Conservation (phyloP, 176 grass and related monocot species). For the Puya raimondii region DNA sequence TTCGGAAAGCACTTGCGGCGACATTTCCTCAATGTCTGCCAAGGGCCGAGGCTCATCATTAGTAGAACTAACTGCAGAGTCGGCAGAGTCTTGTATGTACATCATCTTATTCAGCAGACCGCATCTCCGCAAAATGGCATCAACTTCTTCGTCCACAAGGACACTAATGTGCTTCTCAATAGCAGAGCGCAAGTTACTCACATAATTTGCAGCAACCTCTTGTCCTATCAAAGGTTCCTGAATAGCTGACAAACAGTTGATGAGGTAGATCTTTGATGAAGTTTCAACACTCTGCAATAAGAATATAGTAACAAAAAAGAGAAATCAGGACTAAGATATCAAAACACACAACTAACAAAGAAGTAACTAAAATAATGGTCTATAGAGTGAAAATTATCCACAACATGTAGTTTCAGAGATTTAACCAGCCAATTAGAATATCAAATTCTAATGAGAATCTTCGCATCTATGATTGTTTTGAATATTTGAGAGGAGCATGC, state of each 20-base stretch:
- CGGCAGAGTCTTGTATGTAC: conserved; percentile 48
- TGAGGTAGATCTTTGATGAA: conserved; percentile 78
- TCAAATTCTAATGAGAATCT: no score
- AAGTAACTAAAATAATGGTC: not conserved
- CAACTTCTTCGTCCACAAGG: conserved; percentile 67
- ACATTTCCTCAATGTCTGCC: conserved; percentile 56
- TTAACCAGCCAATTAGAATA: no score
- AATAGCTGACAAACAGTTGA: conserved; percentile 96
- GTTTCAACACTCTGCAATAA: conserved; percentile 57
- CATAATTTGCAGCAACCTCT: conserved; percentile 59
- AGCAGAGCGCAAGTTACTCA: conserved; percentile 47
- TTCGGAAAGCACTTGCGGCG: conserved; percentile 51
- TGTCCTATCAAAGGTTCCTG: conserved; percentile 67
- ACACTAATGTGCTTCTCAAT: conserved; percentile 45
- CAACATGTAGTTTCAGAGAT: no score
- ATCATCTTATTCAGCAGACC: conserved; percentile 62
- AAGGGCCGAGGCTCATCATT: conserved; percentile 33
- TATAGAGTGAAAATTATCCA: no score
- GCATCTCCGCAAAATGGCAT: conserved; percentile 62
- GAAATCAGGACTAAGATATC: not conserved
- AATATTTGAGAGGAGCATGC: no score
- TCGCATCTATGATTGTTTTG: no score
- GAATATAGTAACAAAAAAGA: conserved; percentile 12
- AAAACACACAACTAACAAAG: not conserved
- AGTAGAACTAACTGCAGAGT: conserved; percentile 20